Conservation (phyloP, 176 grass and related monocot genomes). For the Tuctoria greenei region DNA sequence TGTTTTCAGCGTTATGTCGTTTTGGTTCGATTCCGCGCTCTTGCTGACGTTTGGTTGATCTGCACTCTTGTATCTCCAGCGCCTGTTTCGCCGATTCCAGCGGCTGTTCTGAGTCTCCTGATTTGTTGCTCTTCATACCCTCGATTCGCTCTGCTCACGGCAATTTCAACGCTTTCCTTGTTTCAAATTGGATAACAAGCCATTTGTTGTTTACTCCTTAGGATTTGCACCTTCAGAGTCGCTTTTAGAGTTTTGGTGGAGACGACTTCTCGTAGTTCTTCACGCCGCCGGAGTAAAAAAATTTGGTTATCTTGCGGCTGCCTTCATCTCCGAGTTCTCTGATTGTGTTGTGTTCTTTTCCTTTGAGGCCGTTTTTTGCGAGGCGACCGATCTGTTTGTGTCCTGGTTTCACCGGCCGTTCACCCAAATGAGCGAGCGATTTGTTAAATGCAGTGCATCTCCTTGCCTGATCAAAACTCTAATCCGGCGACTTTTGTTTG, state of each 20-base stretch:
- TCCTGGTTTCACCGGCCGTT: conserved; percentile 12
- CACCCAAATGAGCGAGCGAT: neutral
- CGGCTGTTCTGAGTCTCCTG: neutral
- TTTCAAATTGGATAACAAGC: neutral
- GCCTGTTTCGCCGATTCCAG: neutral
- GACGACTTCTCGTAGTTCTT: conserved; percentile 22
- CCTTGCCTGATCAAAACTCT: conserved; percentile 16
- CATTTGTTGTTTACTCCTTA: neutral
- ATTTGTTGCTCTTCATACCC: conserved; percentile 3
- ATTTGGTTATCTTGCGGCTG: neutral
- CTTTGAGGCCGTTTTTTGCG: neutral
- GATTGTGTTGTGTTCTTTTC: neutral
- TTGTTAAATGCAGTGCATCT: conserved; percentile 38
- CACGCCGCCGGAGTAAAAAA: neutral
- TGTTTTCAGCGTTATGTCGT: neutral
- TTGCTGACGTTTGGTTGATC: conserved; percentile 28
- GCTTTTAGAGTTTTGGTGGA: neutral
- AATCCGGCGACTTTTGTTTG: neutral
- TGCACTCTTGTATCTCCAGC: neutral
- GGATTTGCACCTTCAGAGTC: neutral
- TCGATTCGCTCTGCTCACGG: neutral
- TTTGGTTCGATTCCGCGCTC: neutral
- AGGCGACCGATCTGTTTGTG: conserved; percentile 13
- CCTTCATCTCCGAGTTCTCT: neutral
- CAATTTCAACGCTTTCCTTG: neutral